Evolutionary conservation across 208 protist genomes (phyloP), one percentile per base, ranked within the genome.

Genomic region (Leishmania lainsoni): DNA sequence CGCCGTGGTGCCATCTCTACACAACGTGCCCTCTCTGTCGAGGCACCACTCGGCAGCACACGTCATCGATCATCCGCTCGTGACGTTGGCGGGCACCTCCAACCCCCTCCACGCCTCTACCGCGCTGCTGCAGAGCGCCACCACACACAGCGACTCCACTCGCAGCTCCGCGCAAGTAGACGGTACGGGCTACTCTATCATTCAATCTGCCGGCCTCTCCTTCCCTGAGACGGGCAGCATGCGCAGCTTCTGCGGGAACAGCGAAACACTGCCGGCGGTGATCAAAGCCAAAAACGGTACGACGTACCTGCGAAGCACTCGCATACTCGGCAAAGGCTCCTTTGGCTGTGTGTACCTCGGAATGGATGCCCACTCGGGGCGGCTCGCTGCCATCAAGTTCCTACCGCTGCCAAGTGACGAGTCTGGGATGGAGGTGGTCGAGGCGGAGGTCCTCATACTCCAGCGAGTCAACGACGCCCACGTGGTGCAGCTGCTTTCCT

Each of bases 311-410:
- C 90, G 91, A 73, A 97, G 93, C 75, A 89, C 85, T 12, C 90
- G 90, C 42, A 78, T 96, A n/a, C 93, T 98, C 65, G 95, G 95
- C 17, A 93, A 85, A n/a, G 95, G 95, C 39, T 94, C 92, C 22
- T 98, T 95, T 81, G 95, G 95, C 76, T 90, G 79, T 58, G 95
- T 98, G 14, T 97, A 95, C 73, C 87, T 97, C 39, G 95, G 95
- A 59, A 97, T 98, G 92, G 91, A 95, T 77, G 84, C 92, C 51
- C 90, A 89, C 84, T 94, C 91, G 32, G 93, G 95, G 49, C 87
- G 89, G 35, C 88, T 97, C 39, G 89, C 95, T 26, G 95, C 95
- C 20, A 92, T 98, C 32, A 98, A 98, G 81, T 94, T 95, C 79
- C 85, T 98, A 39, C 92, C 91, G 49, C 81, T 97, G 72, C 92